phyloP scores from a whole-genome alignment of 192 early-diverging fungal genomes.

The Gonapodya prolifera region DNA sequence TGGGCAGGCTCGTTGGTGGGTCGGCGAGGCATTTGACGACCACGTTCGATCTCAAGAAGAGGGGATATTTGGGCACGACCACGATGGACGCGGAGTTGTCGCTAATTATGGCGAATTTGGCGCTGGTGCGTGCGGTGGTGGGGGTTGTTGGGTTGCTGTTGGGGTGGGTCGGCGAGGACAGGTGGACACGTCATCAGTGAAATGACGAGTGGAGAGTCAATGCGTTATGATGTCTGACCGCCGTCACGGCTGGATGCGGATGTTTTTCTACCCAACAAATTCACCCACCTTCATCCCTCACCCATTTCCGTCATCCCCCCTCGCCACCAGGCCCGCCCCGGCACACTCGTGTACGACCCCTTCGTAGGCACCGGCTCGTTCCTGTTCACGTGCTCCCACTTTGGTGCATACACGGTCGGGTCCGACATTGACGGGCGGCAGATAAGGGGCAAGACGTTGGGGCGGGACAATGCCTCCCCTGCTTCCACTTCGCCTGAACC shows the following conservation, averaged over 20 bases:
- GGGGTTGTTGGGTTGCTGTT: neutral
- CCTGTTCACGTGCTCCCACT: conserved; percentile 84
- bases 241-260: too few relatives aligned
- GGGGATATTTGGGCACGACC: conserved; percentile 88
- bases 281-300: too few relatives aligned
- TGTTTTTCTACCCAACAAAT: too few relatives aligned
- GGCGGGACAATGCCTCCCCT: neutral
- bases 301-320: too few relatives aligned
- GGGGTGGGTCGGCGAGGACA: neutral
- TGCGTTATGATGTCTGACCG: too few relatives aligned
- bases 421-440: conserved; percentile 97
- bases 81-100: conserved; percentile 98
- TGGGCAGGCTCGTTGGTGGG: conserved; percentile 47
- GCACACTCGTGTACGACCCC: conserved; percentile 80
- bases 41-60: conserved; percentile 86
- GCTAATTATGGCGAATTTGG: conserved; percentile 92
- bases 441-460: conserved; percentile 72
- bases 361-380: conserved; percentile 96
- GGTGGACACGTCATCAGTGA: too few relatives aligned
- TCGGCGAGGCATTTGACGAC: neutral
- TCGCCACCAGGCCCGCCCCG: conserved; percentile 40
- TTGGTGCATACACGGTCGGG: conserved; percentile 81
- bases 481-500: neutral
- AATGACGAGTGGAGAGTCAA: too few relatives aligned
- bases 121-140: conserved; percentile 37